Evolutionary conservation across 2,329 filamentous ascomycete species (phyloP), one percentile per base, ranked within the genome.

Genomic region (Trichothecium roseum): DNA sequence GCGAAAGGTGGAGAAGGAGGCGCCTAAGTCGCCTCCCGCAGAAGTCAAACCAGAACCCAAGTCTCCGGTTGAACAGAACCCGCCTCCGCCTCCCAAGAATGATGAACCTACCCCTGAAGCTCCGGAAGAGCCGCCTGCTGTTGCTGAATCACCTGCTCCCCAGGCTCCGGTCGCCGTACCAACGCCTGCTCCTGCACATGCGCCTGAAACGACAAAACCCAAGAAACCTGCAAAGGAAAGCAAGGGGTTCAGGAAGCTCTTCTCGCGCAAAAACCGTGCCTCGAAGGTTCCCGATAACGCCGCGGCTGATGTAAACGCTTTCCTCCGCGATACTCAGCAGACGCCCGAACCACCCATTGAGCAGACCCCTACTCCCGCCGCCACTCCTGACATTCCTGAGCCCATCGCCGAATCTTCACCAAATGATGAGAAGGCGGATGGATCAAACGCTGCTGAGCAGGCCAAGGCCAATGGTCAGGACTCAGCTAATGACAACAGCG

Each of bases 241-340:
- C 28, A 62, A 63, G 22, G 73, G 75, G 13, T 67, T 84, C 45
- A 72, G 71, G 42, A 81, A 80, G 56, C 62, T 84, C 29, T 83
- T 84, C 48, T 68, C 68, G 32, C 71, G 75, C 45, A 81, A 75
- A 58, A 78, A 77, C 48, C 64, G 70, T 40, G 50, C 59, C 39
- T 78, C 69, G 26, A 81, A 72, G 55, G 48, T 69, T 16, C 68
- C 67, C 7, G 70, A 75, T 2, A 68, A 69, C 40, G 66, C 72
- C 27, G 62, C 62, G 38, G 58, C 56, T 40, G 69, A 70, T 47
- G 56, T 68, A 42, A 72, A 63, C 53, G 63, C 49, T 47, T 69
- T 70, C 64, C 66, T 69, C 45, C 24, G 47, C 43, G 26, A 29
- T 14, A 30, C 34, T 12, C 20, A 34, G 14, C 14, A 31, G 22